Percentiles rank a stretch among this genome's conserved stretches.
These are phyloP conservation scores for Lactifluus subvellereus DNA, from an alignment of 768 basidiomycete genomes.

Conservation along the genomic window DNA sequence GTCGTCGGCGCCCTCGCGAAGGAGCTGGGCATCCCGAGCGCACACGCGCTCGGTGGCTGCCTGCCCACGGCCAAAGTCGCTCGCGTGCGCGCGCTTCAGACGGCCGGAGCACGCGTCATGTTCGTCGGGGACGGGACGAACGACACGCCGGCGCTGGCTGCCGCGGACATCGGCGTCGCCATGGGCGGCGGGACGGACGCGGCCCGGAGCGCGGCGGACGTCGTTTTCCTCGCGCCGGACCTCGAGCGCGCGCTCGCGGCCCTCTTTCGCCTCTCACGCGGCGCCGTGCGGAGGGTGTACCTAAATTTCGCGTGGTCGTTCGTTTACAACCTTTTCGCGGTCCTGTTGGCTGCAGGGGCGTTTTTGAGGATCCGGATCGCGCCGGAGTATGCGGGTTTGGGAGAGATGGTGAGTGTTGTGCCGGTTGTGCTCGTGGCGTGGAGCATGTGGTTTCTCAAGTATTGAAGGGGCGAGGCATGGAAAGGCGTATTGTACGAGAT, in stretches of 20 bases:
- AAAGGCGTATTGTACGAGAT: not conserved
- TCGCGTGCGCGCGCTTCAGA: conserved; percentile 30
- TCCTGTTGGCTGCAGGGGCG: conserved; percentile 46
- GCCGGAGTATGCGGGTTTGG: conserved; percentile 40
- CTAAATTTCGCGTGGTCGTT: conserved; percentile 36
- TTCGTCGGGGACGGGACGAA: conserved; percentile 52
- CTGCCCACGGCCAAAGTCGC: conserved; percentile 43
- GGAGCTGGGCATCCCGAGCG: conserved; percentile 35
- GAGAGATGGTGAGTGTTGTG: conserved; percentile 39
- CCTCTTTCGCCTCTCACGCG: conserved; percentile 35
- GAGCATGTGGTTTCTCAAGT: conserved; percentile 23
- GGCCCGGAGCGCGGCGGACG: conserved; percentile 42
- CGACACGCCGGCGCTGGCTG: conserved; percentile 45
- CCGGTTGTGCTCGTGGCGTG: conserved; percentile 38
- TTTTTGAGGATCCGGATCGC: conserved; percentile 37
- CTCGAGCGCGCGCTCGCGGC: conserved; percentile 33
- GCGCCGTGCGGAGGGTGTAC: conserved; percentile 34
- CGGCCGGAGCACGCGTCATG: conserved; percentile 29
- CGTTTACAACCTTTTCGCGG: conserved; percentile 42
- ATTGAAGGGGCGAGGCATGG: not conserved
- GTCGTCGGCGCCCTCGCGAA: conserved; percentile 40
- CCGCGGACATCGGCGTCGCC: conserved; percentile 45
- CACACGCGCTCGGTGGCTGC: conserved; percentile 38
- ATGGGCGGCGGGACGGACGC: conserved; percentile 33
- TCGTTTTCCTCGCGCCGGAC: conserved; percentile 36